Conservation (phyloP, 768 basidiomycete species). For the Amanita exitialis region DNA sequence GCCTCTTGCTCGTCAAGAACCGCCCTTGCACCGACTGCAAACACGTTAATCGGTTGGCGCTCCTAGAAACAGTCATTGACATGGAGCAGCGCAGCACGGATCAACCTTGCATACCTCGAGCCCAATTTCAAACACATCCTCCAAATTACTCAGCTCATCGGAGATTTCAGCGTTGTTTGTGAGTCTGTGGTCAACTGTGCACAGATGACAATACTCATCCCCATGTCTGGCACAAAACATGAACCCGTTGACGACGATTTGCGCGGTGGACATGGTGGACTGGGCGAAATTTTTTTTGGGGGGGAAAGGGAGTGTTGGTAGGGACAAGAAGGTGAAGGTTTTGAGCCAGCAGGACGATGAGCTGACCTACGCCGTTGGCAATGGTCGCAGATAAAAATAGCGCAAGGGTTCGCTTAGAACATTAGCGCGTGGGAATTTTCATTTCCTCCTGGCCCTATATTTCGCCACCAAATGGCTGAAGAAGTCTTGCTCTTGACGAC, state of each 20-base stretch:
- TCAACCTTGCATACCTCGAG: conserved; percentile 6
- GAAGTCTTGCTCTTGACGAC: too few relatives aligned
- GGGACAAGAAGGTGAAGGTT: too few relatives aligned
- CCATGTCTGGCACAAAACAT: conserved; percentile 14
- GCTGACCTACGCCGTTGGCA: too few relatives aligned
- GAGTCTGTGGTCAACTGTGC: conserved; percentile 10
- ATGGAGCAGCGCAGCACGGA: neutral
- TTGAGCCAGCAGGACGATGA: too few relatives aligned
- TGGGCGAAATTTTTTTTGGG: too few relatives aligned
- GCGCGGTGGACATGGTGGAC: neutral
- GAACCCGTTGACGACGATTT: conserved; percentile 9
- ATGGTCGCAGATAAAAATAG: too few relatives aligned
- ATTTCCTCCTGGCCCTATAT: too few relatives aligned
- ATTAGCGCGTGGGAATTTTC: too few relatives aligned
- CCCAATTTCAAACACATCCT: conserved; percentile 5
- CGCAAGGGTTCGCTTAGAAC: too few relatives aligned
- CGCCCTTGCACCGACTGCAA: conserved; percentile 6
- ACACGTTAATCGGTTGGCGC: conserved; percentile 8
- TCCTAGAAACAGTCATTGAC: neutral
- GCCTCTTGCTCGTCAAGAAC: conserved; percentile 6
- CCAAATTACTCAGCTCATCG: conserved; percentile 6
- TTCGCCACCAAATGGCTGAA: too few relatives aligned
- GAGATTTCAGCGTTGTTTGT: conserved; percentile 8
- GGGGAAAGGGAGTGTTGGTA: too few relatives aligned
- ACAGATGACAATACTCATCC: conserved; percentile 11